Base-by-base conservation (phyloP, 2,329 filamentous ascomycete genomes). In the Ophiocordyceps polyrhachis-furcata region DNA sequence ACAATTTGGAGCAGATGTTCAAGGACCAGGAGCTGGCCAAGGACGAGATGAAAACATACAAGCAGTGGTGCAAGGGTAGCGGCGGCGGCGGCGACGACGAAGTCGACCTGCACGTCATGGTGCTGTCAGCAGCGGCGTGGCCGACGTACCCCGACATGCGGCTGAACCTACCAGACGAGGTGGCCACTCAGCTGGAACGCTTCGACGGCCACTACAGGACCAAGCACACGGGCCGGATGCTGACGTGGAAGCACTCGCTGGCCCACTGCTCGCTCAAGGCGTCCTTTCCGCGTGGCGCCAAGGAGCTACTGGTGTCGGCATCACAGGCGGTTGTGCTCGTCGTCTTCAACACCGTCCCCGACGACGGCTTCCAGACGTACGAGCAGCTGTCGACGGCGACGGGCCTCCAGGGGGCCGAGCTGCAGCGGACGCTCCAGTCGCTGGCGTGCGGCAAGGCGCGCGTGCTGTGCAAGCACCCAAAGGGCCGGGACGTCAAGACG, bases 1-100 rank as follows among this genome's bases (percentile, higher is more conserved):
- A 94, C 58, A 98, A 98, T 55, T 70, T 99, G 0, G 93, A 99
- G 62, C 85, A 89, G 49, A 99, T 99, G 91, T 98, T 99, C 69
- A 94, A 93, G 61, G 91, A 99, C 56, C 86, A 96, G 61, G 88
- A 95, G 57, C 72, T 95, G 19, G 84, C 84, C 13, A 82, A 83
- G 48, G 91, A 96, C 54, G 89, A 96, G 58, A 93, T 96, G 81
- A 65, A 73, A n/a, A 76, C 82, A 0, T 98, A 93, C 65, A 91
- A 82, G 60, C 72, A 62, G 60, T 87, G 62, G 63, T 70, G 73
- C 15, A 69, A 73, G 15, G 70, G 71, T 44, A 71, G 71, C 45
- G 35, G 32, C 15, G 59, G 51, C 2, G 64, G 64, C 4, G 55
- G 57, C 29, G 75, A 70, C 47, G 60, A 69, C 6, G 59, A 64